Percentiles rank a stretch among this genome's conserved stretches.
phyloP scores from a whole-genome alignment of 2,329 filamentous ascomycete genomes.

The Cladophialophora immunda region DNA sequence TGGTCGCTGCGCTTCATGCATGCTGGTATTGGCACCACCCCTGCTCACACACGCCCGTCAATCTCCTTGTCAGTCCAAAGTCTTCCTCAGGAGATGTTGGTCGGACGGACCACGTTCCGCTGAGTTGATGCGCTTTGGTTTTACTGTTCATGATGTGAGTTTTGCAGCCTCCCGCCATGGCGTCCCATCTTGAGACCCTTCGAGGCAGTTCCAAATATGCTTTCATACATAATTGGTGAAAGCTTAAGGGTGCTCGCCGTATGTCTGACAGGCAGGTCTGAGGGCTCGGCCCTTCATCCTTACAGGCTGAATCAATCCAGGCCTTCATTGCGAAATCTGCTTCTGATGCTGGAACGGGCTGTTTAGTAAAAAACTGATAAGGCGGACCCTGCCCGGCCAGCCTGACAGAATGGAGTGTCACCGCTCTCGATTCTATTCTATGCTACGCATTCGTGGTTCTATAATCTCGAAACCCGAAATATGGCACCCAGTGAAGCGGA shows the following conservation, averaged over 20 bases:
- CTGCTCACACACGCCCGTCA: neutral
- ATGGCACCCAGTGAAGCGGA: conserved; percentile 16
- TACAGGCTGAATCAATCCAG: neutral
- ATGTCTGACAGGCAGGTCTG: neutral
- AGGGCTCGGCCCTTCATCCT: neutral
- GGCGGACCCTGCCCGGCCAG: neutral
- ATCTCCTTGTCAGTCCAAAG: neutral
- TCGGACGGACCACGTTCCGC: neutral
- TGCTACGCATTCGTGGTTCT: neutral
- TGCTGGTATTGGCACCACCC: neutral
- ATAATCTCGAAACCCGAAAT: neutral
- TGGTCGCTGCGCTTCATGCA: neutral
- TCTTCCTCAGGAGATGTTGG: neutral
- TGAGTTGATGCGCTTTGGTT: neutral
- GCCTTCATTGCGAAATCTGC: neutral
- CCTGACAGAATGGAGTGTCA: neutral
- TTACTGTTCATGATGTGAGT: neutral
- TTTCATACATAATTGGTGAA: neutral
- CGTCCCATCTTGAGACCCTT: neutral
- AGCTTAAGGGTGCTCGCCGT: neutral
- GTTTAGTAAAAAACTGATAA: neutral
- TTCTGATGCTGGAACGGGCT: neutral
- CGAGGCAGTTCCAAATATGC: neutral
- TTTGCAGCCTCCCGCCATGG: neutral
- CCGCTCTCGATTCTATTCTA: neutral